Conservation (phyloP, 257 asterid species). For the Plantago major region DNA sequence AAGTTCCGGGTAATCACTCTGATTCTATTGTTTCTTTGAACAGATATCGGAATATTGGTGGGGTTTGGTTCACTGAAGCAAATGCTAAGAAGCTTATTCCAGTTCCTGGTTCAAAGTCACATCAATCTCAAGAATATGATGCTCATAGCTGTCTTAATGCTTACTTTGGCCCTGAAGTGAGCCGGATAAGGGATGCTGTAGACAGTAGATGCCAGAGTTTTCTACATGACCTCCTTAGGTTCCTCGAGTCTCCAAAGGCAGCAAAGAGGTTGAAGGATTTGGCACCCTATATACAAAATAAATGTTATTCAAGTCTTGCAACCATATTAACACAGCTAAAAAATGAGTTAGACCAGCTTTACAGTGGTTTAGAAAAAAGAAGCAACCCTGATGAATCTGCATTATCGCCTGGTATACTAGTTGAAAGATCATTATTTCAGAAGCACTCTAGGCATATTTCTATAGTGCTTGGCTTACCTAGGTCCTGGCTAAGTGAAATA, state of each 20-base stretch:
- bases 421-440: constrained; percentile 86
- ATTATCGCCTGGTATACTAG: constrained; percentile 56
- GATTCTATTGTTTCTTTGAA: constrained; percentile 53
- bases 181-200: constrained; percentile 82
- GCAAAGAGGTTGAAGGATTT: constrained; percentile 70
- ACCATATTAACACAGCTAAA: constrained; percentile 56
- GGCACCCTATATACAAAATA: constrained; percentile 76
- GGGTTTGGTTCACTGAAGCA: constrained; percentile 89
- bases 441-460: constrained; percentile 90
- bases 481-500: constrained; percentile 76
- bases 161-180: constrained; percentile 87
- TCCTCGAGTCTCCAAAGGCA: constrained; percentile 92
- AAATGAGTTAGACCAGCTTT: constrained; percentile 66
- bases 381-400: constrained; percentile 37
- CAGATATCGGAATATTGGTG: constrained; percentile 57
- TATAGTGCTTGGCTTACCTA: constrained; percentile 89
- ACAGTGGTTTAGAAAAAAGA: constrained; percentile 43
- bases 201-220: constrained; percentile 77
- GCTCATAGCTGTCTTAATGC: constrained; percentile 63
- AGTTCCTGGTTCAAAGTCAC: constrained; percentile 44
- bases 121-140: constrained; percentile 70
- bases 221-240: constrained; percentile 75
- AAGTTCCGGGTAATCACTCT: constrained; percentile 44
- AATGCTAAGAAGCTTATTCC: constrained; percentile 48
- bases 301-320: constrained; percentile 71